Evolutionary conservation across 2,329 filamentous ascomycete genomes (phyloP).

Genomic region (Hymenoscyphus occultus): DNA sequence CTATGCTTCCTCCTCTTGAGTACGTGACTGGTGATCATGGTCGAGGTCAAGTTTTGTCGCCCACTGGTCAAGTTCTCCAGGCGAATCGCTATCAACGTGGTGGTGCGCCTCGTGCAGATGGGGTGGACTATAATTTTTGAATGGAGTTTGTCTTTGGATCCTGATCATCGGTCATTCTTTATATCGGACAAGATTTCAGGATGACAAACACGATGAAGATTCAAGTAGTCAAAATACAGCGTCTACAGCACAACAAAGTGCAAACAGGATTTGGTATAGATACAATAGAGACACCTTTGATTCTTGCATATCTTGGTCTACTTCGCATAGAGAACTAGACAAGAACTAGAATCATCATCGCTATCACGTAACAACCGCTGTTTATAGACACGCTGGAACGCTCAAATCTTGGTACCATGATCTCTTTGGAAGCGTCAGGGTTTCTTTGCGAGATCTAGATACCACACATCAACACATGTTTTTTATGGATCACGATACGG

Average conservation of each 20-base stretch:
- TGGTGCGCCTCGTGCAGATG: not conserved
- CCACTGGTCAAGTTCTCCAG: not conserved
- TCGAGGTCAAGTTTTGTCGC: not conserved
- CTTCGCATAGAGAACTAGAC: no score
- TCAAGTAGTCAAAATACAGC: not conserved
- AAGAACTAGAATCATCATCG: no score
- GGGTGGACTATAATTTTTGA: not conserved
- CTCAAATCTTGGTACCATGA: no score
- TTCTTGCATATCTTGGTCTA: no score
- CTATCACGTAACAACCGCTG: no score
- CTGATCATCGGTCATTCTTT: not conserved
- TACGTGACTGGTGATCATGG: conserved; percentile 1
- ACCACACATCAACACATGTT: not conserved
- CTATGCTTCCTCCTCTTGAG: not conserved
- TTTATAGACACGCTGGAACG: no score
- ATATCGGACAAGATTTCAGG: not conserved
- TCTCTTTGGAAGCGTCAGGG: no score
- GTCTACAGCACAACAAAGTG: not conserved
- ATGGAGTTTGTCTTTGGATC: not conserved
- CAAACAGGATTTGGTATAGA: not conserved
- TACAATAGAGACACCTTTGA: not conserved
- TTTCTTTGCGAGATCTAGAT: no score
- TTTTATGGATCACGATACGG: not conserved
- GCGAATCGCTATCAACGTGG: not conserved
- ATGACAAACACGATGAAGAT: not conserved